Base-by-base conservation (phyloP, 345 rosid species). In the Dimocarpus longan region DNA sequence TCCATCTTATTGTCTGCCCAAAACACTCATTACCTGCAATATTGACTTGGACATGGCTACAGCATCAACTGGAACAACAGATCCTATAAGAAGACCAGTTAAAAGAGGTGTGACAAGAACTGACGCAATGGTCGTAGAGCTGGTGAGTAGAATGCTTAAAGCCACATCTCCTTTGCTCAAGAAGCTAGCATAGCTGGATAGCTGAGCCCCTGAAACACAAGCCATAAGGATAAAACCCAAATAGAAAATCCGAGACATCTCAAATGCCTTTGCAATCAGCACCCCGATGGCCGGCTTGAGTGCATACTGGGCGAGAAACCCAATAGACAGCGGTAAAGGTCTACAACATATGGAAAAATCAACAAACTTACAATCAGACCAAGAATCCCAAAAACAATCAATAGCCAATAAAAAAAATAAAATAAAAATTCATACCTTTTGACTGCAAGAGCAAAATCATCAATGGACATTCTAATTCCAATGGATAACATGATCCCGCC, bases 401-500 rank as follows among this genome's bases (percentile, higher is more conserved):
- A 62, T 22, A 69, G 5, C 39, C 18, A 75, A 52, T 42, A 76
- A 52, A 59, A 26, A 26, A 26, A 26, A 26, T 0, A 5, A 63
- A 60, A 80, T 22, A 26, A n/a, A n/a, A n/a, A n/a, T n/a, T 59
- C 28, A 19, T 67, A 95, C 98, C 99, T 90, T 81, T 88, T 93
- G 71, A 92, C 80, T 39, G 95, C 99, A 73, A 93, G 96, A 71
- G 98, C 90, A 82, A 95, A 93, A 87, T 95, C 99, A 46, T 90
- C 75, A 70, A 95, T 7, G 0, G 99, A 95, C 72, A 95, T 96
- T 84, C 79, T 86, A 71, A 95, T 95, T 80, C 99, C 99, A 74
- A 95, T 95, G 5, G 99, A 95, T 77, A 95, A 80, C 98, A 95
- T 93, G 71, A 83, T 95, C 77, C 99, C 99, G 50, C 99, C 98